phyloP scores from a whole-genome alignment of 306 rosid species.

The Cucurbita moschata region DNA sequence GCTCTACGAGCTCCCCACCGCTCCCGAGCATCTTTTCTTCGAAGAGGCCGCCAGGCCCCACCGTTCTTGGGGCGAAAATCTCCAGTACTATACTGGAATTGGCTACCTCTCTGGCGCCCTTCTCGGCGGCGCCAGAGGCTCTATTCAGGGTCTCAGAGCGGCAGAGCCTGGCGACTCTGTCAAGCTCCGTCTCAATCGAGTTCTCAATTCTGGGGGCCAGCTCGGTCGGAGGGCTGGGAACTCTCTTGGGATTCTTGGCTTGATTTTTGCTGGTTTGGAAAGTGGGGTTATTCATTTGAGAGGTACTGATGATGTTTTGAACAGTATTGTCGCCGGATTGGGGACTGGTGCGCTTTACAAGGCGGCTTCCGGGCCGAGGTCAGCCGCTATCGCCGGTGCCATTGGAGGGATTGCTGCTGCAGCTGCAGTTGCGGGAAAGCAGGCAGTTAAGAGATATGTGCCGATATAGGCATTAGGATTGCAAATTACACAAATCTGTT shows the following conservation, averaged over 20 bases:
- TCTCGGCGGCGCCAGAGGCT: constrained; percentile 34
- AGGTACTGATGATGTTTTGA: constrained; percentile 38
- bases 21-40: constrained; percentile 46
- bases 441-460: constrained; percentile 39
- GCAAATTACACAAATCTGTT: not conserved
- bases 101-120: constrained; percentile 48
- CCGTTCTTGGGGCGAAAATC: constrained; percentile 61
- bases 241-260: constrained; percentile 41
- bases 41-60: constrained; percentile 42
- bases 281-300: constrained; percentile 26
- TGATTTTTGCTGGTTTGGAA: constrained; percentile 46
- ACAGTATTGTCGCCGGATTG: constrained; percentile 46
- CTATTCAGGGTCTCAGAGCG: constrained; percentile 31
- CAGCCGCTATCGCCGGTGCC: constrained; percentile 59
- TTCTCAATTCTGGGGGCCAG: constrained; percentile 53
- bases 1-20: constrained; percentile 53
- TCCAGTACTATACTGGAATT: constrained; percentile 51
- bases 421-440: constrained; percentile 44
- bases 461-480: constrained; percentile 17
- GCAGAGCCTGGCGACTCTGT: constrained; percentile 42
- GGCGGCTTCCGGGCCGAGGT: constrained; percentile 47
- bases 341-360: constrained; percentile 54
- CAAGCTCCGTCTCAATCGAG: constrained; percentile 47
- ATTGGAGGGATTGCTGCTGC: constrained; percentile 55
- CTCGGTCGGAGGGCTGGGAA: constrained; percentile 36